These are phyloP conservation scores for Cladobotryum mycophilum DNA, from an alignment of 2,329 filamentous ascomycete species.

Conservation along the genomic window DNA sequence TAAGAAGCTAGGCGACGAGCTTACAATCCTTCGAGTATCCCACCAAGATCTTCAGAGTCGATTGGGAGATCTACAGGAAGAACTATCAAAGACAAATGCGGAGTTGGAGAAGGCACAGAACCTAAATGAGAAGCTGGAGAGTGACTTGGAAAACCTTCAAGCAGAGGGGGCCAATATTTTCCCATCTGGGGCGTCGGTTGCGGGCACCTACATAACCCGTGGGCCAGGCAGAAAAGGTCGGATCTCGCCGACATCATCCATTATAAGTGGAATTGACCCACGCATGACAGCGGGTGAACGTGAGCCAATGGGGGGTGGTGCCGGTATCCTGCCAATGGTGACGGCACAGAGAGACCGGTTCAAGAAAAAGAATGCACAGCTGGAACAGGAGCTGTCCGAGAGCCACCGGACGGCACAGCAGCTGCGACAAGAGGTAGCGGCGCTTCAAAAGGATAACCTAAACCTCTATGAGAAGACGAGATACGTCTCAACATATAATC, in stretches of 20 bases:
- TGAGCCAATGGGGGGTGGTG: slow-evolving; percentile 66
- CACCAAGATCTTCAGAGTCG: slow-evolving; percentile 84
- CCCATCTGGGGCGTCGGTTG: slow-evolving; percentile 85
- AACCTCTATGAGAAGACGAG: slow-evolving; percentile 96
- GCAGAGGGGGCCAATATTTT: slow-evolving; percentile 77
- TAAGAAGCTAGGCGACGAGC: slow-evolving; percentile 91
- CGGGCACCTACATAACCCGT: slow-evolving; percentile 75
- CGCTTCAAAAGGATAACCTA: slow-evolving; percentile 91
- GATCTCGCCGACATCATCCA: slow-evolving; percentile 89
- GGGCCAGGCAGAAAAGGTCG: slow-evolving; percentile 59
- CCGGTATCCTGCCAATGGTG: slow-evolving; percentile 94
- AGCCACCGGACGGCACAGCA: slow-evolving; percentile 76
- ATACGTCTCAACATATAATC: slow-evolving; percentile 90
- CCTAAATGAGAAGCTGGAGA: slow-evolving; percentile 83
- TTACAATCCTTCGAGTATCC: slow-evolving; percentile 87
- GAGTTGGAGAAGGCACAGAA: slow-evolving; percentile 81
- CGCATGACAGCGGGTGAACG: slow-evolving; percentile 41
- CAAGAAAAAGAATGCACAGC: slow-evolving; percentile 88
- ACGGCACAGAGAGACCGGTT: slow-evolving; percentile 96
- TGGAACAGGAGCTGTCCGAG: slow-evolving; percentile 85
- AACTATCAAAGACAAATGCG: slow-evolving; percentile 73
- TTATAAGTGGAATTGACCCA: slow-evolving; percentile 93
- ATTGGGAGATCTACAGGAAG: slow-evolving; percentile 73
- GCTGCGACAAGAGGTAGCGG: slow-evolving; percentile 82
- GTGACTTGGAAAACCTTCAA: slow-evolving; percentile 83